Percentiles rank a stretch among this genome's conserved stretches.
phyloP scores from a whole-genome alignment of 140 eudicot genomes.

The Erigeron philadelphicus region DNA sequence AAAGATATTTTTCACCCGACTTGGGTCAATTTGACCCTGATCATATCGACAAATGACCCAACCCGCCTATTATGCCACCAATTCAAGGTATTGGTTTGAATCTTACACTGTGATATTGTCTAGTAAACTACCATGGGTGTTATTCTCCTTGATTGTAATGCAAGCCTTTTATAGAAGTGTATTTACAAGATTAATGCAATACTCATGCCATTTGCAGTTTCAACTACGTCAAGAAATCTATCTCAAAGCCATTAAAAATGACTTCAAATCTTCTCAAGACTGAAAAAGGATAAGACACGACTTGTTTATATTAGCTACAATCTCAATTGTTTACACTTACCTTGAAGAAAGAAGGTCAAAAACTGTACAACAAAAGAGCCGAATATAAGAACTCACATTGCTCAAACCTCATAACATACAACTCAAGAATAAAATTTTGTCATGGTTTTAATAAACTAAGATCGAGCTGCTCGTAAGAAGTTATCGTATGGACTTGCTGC shows the following conservation, averaged over 20 bases:
- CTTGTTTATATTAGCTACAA: constrained; percentile 23
- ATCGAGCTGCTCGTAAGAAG: constrained; percentile 62
- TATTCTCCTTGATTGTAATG: not conserved
- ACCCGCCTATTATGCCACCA: not conserved
- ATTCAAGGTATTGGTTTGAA: not conserved
- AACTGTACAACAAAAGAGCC: constrained; percentile 25
- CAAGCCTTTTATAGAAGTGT: too few relatives aligned
- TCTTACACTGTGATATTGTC: not conserved
- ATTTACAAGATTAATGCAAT: not conserved
- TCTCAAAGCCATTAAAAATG: constrained; percentile 5
- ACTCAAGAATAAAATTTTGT: constrained; percentile 17
- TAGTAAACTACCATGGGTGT: not conserved
- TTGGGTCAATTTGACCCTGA: not conserved
- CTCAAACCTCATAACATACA: constrained; percentile 26
- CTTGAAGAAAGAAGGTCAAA: constrained; percentile 31
- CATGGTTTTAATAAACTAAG: constrained; percentile 22
- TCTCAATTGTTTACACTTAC: constrained; percentile 29
- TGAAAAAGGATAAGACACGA: constrained; percentile 30
- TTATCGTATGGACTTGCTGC: constrained; percentile 71
- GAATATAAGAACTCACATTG: constrained; percentile 29
- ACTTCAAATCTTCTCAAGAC: constrained; percentile 19
- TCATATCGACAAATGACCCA: not conserved
- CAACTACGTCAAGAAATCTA: constrained; percentile 2
- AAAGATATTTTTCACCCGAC: not conserved
- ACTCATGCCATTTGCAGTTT: constrained; percentile 5